phyloP scores from a whole-genome alignment of 257 asterid genomes.

The Lithospermum erythrorhizon region DNA sequence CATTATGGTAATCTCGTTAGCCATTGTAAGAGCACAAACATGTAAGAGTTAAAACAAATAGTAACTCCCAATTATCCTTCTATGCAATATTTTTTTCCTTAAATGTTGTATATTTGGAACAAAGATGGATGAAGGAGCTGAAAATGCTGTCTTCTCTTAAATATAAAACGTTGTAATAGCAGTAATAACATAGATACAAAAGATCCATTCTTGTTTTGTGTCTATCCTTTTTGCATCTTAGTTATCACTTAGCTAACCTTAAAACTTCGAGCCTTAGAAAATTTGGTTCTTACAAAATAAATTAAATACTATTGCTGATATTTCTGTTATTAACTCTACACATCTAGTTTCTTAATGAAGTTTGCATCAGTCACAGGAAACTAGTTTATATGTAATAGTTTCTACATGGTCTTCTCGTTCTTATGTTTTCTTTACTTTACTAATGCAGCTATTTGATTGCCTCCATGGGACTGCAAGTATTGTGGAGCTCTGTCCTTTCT shows the following conservation, averaged over 20 bases:
- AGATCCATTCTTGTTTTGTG: not conserved
- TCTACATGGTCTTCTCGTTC: constrained; percentile 8
- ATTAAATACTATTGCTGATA: not conserved
- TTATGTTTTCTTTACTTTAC: constrained; percentile 2
- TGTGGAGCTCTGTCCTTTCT: constrained; percentile 94
- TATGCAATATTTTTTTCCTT: too few relatives aligned
- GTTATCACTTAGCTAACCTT: not conserved
- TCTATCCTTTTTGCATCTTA: not conserved
- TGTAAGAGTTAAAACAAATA: too few relatives aligned
- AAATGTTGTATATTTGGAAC: too few relatives aligned
- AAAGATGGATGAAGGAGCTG: too few relatives aligned
- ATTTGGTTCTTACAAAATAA: not conserved
- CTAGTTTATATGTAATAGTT: not conserved
- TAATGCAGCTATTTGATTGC: constrained; percentile 75
- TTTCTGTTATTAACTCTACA: too few relatives aligned
- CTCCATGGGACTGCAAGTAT: constrained; percentile 87
- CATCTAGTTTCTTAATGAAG: not conserved
- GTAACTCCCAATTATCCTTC: not conserved
- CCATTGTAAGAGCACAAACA: not conserved
- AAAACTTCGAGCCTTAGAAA: too few relatives aligned
- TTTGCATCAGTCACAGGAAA: too few relatives aligned
- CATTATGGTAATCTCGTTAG: not conserved
- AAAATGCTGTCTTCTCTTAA: too few relatives aligned
- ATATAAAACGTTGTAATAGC: not conserved
- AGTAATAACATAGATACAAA: too few relatives aligned